A percentile compares a stretch with the other conserved stretches of the same genome.
Evolutionary conservation across 2,329 filamentous ascomycete species (phyloP).

Genomic region (Pseudocercospora vitis): DNA sequence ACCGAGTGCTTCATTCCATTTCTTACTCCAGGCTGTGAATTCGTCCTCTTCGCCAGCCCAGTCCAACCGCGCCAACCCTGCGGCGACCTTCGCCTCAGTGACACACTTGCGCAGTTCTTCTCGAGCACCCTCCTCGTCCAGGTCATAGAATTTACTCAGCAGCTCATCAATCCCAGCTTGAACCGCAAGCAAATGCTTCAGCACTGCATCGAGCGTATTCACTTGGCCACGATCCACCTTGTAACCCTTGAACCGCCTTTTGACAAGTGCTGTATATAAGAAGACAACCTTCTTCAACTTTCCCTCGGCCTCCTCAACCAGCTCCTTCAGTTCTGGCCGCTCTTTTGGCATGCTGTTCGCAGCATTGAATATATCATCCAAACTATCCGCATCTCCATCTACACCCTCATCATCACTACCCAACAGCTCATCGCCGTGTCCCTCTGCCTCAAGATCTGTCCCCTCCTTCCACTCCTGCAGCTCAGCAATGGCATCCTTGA

Average conservation of each 20-base stretch:
- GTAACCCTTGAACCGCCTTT: constrained; percentile 61
- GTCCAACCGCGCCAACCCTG: constrained; percentile 56
- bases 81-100: constrained; percentile 57
- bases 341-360: constrained; percentile 62
- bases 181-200: constrained; percentile 58
- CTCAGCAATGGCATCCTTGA: constrained; percentile 82
- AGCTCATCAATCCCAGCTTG: constrained; percentile 70
- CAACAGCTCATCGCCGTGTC: constrained; percentile 37
- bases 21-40: constrained; percentile 73
- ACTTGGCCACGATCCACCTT: constrained; percentile 26
- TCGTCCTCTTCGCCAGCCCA: constrained; percentile 71
- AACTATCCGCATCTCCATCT: constrained; percentile 48
- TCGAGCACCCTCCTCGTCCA: constrained; percentile 61
- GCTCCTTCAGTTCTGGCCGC: constrained; percentile 65
- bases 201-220: constrained; percentile 54
- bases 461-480: constrained; percentile 80
- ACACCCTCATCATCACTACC: constrained; percentile 41
- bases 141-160: constrained; percentile 70
- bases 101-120: constrained; percentile 60
- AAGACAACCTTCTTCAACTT: constrained; percentile 66
- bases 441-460: constrained; percentile 51
- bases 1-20: constrained; percentile 47
- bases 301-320: constrained; percentile 64
- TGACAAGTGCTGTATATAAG: constrained; percentile 68
- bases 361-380: constrained; percentile 68